These are phyloP conservation scores for Lecanicillium sp. DNA, from an alignment of 2,329 filamentous ascomycete genomes.

Conservation along the genomic window DNA sequence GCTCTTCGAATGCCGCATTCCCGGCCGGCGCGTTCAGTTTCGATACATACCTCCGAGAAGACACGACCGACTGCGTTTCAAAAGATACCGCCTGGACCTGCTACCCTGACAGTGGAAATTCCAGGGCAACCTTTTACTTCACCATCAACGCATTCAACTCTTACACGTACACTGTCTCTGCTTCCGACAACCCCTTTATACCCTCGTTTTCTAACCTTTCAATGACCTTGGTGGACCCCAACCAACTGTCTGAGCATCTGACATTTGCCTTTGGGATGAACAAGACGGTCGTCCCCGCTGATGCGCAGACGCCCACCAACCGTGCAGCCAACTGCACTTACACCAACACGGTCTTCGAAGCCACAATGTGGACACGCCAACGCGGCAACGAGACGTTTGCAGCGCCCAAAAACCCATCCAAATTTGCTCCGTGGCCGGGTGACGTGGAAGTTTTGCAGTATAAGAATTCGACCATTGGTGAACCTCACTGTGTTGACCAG, in stretches of 20 bases:
- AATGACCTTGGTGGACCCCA: constrained; percentile 39
- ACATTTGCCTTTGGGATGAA: constrained; percentile 45
- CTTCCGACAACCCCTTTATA: constrained; percentile 44
- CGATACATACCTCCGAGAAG: constrained; percentile 45
- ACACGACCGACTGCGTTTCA: constrained; percentile 48
- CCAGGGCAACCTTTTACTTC: constrained; percentile 52
- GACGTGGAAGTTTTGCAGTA: constrained; percentile 47
- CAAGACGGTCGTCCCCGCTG: constrained; percentile 42
- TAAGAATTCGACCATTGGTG: constrained; percentile 28
- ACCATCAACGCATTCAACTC: constrained; percentile 8
- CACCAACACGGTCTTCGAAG: constrained; percentile 45
- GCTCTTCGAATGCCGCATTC: constrained; percentile 27
- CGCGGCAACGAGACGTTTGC: constrained; percentile 15
- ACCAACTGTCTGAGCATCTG: constrained; percentile 44
- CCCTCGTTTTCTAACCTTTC: constrained; percentile 45
- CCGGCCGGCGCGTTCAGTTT: constrained; percentile 57
- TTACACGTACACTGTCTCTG: constrained; percentile 43
- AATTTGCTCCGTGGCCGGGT: constrained; percentile 45
- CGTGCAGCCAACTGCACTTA: constrained; percentile 48
- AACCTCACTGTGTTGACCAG: constrained; percentile 44
- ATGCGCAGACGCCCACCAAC: constrained; percentile 31
- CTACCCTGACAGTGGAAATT: constrained; percentile 37
- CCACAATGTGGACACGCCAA: constrained; percentile 49
- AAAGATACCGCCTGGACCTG: constrained; percentile 53
- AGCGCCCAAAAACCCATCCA: constrained; percentile 9